These are phyloP conservation scores for Rhizopogon vinicolor DNA, from an alignment of 768 basidiomycete species.

Conservation along the genomic window DNA sequence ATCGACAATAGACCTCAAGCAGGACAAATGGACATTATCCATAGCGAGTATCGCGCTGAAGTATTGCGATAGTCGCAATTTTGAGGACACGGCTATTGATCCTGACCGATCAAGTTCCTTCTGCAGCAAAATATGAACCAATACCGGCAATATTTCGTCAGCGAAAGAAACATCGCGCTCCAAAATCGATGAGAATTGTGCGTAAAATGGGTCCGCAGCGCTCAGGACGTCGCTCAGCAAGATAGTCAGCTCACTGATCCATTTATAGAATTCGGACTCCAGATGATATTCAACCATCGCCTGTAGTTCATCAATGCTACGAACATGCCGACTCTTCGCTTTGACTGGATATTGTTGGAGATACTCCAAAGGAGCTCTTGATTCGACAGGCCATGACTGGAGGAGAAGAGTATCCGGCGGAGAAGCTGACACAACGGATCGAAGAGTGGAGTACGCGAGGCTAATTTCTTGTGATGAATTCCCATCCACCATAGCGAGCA, in stretches of 20 bases:
- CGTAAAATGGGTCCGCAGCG: conserved; percentile 55
- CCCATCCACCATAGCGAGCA: conserved; percentile 57
- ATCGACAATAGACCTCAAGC: conserved; percentile 58
- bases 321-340: conserved; percentile 25
- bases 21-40: conserved; percentile 38
- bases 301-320: conserved; percentile 33
- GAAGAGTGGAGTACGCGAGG: conserved; percentile 61
- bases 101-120: conserved; percentile 12
- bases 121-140: conserved; percentile 67
- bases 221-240: conserved; percentile 59
- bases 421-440: conserved; percentile 44
- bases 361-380: conserved; percentile 42
- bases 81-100: conserved; percentile 1
- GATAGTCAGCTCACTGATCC: conserved; percentile 58
- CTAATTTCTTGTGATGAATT: conserved; percentile 44
- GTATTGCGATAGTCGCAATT: conserved; percentile 18
- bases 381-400: conserved; percentile 34
- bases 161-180: conserved; percentile 53
- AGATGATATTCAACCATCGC: conserved; percentile 29
- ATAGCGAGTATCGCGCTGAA: conserved; percentile 20
- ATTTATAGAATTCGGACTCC: conserved; percentile 49
- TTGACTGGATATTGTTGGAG: conserved; percentile 41
- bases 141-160: conserved; percentile 62
- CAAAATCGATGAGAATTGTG: conserved; percentile 59
- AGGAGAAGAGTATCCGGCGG: conserved; percentile 24